phyloP scores from a whole-genome alignment of 1,284 basidiomycete genomes.

The Cryptococcus neoformans region DNA sequence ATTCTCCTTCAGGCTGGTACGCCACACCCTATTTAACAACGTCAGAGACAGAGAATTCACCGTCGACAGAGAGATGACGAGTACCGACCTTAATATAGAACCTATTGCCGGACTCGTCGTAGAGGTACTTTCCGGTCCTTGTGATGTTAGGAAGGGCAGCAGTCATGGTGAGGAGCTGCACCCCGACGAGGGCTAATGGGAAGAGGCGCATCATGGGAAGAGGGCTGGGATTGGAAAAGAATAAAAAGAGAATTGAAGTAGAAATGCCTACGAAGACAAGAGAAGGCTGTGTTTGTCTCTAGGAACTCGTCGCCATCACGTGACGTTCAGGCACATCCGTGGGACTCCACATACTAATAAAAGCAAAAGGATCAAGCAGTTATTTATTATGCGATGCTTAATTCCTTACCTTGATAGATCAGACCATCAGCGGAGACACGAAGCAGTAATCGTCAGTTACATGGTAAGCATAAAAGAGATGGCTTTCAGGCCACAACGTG shows the following conservation, averaged over 20 bases:
- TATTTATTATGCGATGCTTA: neutral
- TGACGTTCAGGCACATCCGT: neutral
- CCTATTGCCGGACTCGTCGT: conserved; percentile 63
- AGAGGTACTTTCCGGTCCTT: conserved; percentile 64
- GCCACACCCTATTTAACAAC: conserved; percentile 61
- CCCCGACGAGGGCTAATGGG: neutral
- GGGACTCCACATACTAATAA: neutral
- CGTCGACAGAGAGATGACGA: neutral
- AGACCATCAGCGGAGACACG: neutral
- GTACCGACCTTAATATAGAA: conserved; percentile 73
- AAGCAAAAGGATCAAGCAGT: neutral
- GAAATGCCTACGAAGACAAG: neutral
- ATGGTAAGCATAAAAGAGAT: conserved; percentile 42
- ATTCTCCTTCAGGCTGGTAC: conserved; percentile 78
- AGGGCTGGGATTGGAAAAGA: neutral
- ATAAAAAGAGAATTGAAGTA: neutral
- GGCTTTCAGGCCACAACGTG: too few species aligned
- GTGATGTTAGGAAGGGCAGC: conserved; percentile 42
- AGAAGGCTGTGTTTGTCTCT: neutral
- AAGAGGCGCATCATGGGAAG: neutral
- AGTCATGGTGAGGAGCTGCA: conserved; percentile 18
- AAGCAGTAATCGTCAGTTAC: conserved; percentile 46
- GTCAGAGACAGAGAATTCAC: neutral
- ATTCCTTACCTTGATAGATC: neutral
- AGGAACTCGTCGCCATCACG: too few species aligned